Percentiles rank a stretch among this genome's conserved stretches.
Conservation (phyloP, 352 stramenopile species). For the Phytopythium kandeliae region DNA sequence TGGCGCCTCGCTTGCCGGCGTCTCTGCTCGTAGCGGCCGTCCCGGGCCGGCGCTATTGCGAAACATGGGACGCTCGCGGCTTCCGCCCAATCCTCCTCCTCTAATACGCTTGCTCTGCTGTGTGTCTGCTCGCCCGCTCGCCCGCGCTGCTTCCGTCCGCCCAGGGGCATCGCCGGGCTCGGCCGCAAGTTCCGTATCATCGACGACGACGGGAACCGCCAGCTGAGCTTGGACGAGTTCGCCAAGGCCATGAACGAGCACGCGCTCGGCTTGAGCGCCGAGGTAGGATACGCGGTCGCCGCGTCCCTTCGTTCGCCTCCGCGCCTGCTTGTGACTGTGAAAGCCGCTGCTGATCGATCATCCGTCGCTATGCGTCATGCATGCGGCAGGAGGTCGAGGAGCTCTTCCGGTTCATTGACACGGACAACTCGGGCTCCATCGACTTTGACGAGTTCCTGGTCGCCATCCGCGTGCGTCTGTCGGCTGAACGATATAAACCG, state of each 20-base stretch:
- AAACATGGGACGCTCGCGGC: neutral
- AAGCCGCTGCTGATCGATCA: too few relatives aligned
- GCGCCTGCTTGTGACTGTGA: too few relatives aligned
- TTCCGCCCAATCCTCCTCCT: neutral
- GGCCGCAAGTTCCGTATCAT: slow-evolving; percentile 88
- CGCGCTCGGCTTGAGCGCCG: slow-evolving; percentile 40
- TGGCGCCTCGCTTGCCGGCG: too few relatives aligned
- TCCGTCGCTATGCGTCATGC: too few relatives aligned
- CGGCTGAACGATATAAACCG: too few relatives aligned
- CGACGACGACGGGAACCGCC: slow-evolving; percentile 82
- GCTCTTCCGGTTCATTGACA: slow-evolving; percentile 83
- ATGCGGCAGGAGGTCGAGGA: slow-evolving; percentile 56
- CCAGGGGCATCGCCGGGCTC: slow-evolving; percentile 60
- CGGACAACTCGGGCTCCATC: slow-evolving; percentile 70
- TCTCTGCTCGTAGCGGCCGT: neutral
- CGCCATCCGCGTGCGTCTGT: slow-evolving; percentile 42
- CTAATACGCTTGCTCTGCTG: slow-evolving; percentile 5
- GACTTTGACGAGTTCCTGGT: slow-evolving; percentile 86
- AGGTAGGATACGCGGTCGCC: too few relatives aligned
- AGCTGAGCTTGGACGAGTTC: slow-evolving; percentile 71
- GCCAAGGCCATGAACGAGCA: slow-evolving; percentile 71
- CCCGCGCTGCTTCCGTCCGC: neutral
- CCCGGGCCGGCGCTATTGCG: neutral
- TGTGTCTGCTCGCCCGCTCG: neutral
- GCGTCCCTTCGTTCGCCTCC: too few relatives aligned